Evolutionary conservation across 345 rosid genomes (phyloP).

Genomic region (Syzygium jambos): DNA sequence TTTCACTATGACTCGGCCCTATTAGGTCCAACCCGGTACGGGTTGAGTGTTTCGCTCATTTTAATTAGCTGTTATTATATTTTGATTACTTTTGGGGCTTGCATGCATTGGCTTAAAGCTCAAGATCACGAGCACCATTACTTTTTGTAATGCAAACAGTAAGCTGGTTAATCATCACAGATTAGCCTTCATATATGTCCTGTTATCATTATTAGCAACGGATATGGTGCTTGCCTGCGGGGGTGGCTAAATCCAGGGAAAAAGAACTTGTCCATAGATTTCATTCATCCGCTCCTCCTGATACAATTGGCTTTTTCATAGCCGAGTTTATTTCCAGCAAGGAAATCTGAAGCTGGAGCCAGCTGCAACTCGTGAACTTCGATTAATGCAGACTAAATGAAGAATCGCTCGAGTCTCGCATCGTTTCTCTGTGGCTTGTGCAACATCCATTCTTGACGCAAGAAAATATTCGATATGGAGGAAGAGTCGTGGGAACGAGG

Average conservation of each 20-base stretch:
- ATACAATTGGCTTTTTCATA: conserved; percentile 92
- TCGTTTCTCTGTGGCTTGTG: background rate
- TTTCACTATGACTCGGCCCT: too few species aligned
- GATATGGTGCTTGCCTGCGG: conserved; percentile 16
- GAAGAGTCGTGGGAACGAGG: background rate
- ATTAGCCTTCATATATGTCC: background rate
- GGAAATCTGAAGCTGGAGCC: background rate
- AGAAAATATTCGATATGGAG: too few species aligned
- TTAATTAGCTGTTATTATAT: too few species aligned
- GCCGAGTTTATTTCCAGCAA: conserved; percentile 65
- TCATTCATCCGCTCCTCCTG: conserved; percentile 77
- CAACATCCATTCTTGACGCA: background rate
- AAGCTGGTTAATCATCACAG: background rate
- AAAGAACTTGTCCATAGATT: conserved; percentile 74
- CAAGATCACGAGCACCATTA: background rate
- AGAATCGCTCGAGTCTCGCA: background rate
- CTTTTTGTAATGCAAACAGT: background rate
- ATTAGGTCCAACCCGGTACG: too few species aligned
- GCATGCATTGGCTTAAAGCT: too few species aligned
- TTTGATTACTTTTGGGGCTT: too few species aligned
- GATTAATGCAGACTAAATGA: background rate
- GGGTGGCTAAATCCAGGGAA: conserved; percentile 94
- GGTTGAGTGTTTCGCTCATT: too few species aligned
- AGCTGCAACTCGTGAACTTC: background rate
- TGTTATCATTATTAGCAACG: too few species aligned